phyloP scores from a whole-genome alignment of 2,329 filamentous ascomycete species.

The Trichoderma koningii region DNA sequence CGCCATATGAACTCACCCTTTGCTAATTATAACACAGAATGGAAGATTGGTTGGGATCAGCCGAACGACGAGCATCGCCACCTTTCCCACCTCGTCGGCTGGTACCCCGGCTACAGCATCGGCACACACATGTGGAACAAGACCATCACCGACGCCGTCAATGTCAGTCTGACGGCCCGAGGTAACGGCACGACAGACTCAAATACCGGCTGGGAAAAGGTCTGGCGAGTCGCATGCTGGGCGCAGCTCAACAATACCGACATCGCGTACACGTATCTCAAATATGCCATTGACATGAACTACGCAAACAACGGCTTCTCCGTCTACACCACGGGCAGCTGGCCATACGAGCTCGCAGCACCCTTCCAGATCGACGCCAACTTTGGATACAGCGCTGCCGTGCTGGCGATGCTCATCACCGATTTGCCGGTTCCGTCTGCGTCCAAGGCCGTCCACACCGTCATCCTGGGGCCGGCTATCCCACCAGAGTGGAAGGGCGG shows the following conservation, averaged over 20 bases:
- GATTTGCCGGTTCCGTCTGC: conserved; percentile 45
- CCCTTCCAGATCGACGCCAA: conserved; percentile 64
- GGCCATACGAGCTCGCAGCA: conserved; percentile 38
- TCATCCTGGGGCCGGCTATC: conserved; percentile 52
- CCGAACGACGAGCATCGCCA: conserved; percentile 40
- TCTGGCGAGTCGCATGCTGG: conserved; percentile 61
- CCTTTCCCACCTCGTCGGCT: conserved; percentile 58
- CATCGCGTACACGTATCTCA: conserved; percentile 45
- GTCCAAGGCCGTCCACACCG: conserved; percentile 35
- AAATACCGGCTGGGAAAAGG: conserved; percentile 60
- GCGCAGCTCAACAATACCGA: conserved; percentile 55
- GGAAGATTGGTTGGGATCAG: conserved; percentile 39
- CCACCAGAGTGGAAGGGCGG: conserved; percentile 48
- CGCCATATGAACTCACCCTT: accelerated
- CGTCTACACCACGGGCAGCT: conserved; percentile 47
- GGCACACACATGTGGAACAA: conserved; percentile 49
- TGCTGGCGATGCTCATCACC: conserved; percentile 55
- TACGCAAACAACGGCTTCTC: conserved; percentile 53
- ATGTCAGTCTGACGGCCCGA: conserved; percentile 48
- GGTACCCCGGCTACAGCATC: conserved; percentile 56
- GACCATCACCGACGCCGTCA: conserved; percentile 47
- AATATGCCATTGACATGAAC: conserved; percentile 52
- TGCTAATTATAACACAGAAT: conserved; percentile 23
- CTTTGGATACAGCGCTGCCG: conserved; percentile 53
- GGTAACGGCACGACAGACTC: conserved; percentile 52